These are phyloP conservation scores for Zygotorulaspora chibaensis DNA, from an alignment of 805 yeast genomes.

Conservation along the genomic window DNA sequence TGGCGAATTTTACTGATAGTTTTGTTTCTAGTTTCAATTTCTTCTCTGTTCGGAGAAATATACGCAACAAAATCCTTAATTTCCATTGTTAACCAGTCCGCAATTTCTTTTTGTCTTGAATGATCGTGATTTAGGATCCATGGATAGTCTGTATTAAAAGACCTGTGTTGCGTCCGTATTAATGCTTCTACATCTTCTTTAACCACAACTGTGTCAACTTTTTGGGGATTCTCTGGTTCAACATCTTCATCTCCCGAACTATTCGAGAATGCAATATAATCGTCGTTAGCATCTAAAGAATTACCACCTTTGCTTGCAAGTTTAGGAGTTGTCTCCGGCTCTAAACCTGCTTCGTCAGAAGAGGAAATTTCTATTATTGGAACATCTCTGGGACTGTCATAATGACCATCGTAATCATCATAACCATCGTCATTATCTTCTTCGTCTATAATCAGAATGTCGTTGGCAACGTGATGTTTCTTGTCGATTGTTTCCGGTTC, in stretches of 20 bases:
- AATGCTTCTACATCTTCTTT: constrained; percentile 4
- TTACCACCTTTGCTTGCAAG: constrained; percentile 13
- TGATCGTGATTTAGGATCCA: constrained; percentile 81
- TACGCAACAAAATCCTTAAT: constrained; percentile 80
- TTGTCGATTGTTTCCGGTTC: constrained; percentile 4
- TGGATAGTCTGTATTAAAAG: constrained; percentile 42
- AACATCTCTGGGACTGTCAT: constrained; percentile 22
- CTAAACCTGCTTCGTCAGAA: constrained; percentile 5
- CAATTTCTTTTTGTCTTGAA: constrained; percentile 66
- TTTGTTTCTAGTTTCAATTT: constrained; percentile 60
- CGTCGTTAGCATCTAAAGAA: constrained; percentile 38
- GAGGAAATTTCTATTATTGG: constrained; percentile 14
- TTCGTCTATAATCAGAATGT: constrained; percentile 10
- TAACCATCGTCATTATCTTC: constrained; percentile 20
- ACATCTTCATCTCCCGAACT: constrained; percentile 28
- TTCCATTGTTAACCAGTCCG: constrained; percentile 84
- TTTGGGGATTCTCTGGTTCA: constrained; percentile 11
- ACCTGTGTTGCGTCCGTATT: constrained; percentile 9
- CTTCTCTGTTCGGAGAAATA: constrained; percentile 77
- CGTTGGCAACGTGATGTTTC: constrained; percentile 8
- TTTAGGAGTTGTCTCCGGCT: constrained; percentile 8
- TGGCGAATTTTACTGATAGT: constrained; percentile 59
- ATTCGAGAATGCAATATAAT: constrained; percentile 41
- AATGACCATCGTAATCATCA: constrained; percentile 30
- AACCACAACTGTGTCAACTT: constrained; percentile 4